Evolutionary conservation across 257 asterid species (phyloP).

Genomic region (Solanum habrochaites): DNA sequence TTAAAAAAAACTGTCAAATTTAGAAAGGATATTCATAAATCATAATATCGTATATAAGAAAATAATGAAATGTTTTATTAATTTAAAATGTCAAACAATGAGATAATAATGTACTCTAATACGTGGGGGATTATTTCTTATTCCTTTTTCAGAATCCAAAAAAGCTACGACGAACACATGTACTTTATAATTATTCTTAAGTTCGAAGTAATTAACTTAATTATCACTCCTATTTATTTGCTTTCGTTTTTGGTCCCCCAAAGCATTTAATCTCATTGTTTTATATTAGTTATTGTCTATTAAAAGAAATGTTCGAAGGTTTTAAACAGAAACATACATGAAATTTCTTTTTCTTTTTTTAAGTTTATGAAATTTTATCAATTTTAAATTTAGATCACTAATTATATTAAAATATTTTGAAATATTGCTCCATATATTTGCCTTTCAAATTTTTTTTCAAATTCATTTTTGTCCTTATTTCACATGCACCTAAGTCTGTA

Average conservation of each 20-base stretch:
- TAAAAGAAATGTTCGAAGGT: not conserved
- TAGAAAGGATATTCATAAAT: not conserved
- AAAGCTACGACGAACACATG: not conserved
- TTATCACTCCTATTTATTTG: too few species aligned
- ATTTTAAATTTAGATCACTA: too few species aligned
- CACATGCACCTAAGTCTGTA: too few species aligned
- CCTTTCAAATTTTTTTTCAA: not conserved
- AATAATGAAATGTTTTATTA: not conserved
- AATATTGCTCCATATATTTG: too few species aligned
- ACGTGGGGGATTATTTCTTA: not conserved
- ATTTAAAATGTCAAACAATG: not conserved
- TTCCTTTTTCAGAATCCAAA: not conserved
- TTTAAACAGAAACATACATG: too few species aligned
- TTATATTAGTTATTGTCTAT: not conserved
- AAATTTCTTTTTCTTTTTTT: too few species aligned
- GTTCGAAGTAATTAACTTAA: not conserved
- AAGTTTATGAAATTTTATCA: too few species aligned
- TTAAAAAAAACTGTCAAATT: not conserved
- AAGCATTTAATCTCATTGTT: not conserved
- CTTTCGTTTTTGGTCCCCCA: not conserved
- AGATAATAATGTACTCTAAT: not conserved
- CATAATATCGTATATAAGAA: not conserved
- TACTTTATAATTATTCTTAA: too few species aligned
- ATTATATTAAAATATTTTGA: too few species aligned
- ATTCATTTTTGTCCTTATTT: too few species aligned